These are phyloP conservation scores for Hypsizygus ulmarius DNA, from an alignment of 1,284 basidiomycete genomes.

Conservation along the genomic window DNA sequence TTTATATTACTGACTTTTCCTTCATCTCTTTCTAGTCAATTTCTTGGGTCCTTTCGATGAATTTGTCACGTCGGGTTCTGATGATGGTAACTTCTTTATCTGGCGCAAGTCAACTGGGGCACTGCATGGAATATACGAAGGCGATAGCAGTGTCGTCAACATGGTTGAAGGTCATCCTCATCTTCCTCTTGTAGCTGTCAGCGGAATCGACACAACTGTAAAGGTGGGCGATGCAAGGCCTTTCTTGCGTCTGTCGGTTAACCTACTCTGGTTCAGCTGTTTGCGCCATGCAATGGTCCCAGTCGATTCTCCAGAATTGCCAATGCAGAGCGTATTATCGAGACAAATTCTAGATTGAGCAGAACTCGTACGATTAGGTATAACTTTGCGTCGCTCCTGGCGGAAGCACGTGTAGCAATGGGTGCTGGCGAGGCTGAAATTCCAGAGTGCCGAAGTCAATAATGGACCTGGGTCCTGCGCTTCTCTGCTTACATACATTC, in stretches of 20 bases:
- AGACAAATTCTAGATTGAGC: conserved; percentile 43
- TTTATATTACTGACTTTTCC: not conserved
- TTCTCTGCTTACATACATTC: too few relatives aligned
- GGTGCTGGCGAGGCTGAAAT: conserved; percentile 18
- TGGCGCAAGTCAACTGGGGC: conserved; percentile 73
- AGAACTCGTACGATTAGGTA: conserved; percentile 24
- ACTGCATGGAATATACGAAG: conserved; percentile 79
- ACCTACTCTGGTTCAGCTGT: conserved; percentile 47
- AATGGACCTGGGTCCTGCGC: conserved; percentile 12
- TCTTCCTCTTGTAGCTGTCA: conserved; percentile 78
- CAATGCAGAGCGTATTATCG: conserved; percentile 53
- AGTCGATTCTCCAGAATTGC: conserved; percentile 53
- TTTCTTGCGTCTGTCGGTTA: conserved; percentile 6
- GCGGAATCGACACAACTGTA: conserved; percentile 86
- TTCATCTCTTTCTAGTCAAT: conserved; percentile 54
- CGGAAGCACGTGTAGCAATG: conserved; percentile 24
- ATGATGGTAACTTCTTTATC: conserved; percentile 85
- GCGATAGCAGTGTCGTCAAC: conserved; percentile 82
- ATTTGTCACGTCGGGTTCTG: conserved; percentile 83
- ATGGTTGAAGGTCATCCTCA: conserved; percentile 84
- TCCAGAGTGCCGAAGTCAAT: conserved; percentile 33
- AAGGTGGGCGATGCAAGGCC: conserved; percentile 55
- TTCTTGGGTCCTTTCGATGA: conserved; percentile 80
- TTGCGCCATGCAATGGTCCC: conserved; percentile 54
- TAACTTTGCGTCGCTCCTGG: conserved; percentile 29